Conservation (phyloP, 2,329 filamentous ascomycete species). For the Dactylella cylindrospora region DNA sequence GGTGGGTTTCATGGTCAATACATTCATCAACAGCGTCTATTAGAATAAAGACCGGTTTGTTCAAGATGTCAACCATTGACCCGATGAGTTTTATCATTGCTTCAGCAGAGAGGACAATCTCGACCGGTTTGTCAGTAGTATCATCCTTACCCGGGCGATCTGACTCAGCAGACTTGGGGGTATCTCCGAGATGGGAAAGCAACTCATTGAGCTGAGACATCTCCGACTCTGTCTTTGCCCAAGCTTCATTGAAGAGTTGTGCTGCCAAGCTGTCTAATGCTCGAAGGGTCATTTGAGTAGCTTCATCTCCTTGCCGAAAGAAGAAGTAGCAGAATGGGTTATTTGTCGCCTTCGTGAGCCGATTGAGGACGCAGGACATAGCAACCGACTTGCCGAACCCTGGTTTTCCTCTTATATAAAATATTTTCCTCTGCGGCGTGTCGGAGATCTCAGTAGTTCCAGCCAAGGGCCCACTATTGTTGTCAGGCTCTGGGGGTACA, state of each 20-base stretch:
- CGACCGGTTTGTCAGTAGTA: no score
- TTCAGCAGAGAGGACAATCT: no score
- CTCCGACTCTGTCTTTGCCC: slow-evolving; percentile 1
- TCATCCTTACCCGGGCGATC: no score
- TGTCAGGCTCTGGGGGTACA: neutral
- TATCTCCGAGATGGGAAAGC: no score
- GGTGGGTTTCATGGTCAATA: neutral
- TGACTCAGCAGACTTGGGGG: no score
- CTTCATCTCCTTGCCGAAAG: slow-evolving; percentile 12
- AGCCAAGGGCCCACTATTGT: neutral
- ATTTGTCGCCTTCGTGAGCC: neutral
- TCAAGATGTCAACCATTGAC: neutral
- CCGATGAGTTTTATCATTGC: neutral
- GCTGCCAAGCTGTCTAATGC: slow-evolving; percentile 6
- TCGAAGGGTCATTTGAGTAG: neutral
- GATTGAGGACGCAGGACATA: slow-evolving; percentile 2
- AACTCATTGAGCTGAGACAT: neutral
- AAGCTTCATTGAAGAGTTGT: slow-evolving; percentile 6
- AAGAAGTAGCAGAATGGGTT: slow-evolving; percentile 11
- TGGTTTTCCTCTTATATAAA: slow-evolving; percentile 3
- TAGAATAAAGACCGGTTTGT: neutral
- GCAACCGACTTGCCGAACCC: slow-evolving; percentile 20
- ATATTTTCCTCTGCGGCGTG: neutral
- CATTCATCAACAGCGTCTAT: slow-evolving; percentile 5
- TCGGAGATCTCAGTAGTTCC: neutral